Evolutionary conservation across 352 stramenopile species (phyloP).

Genomic region (Phytophthora fragariae): DNA sequence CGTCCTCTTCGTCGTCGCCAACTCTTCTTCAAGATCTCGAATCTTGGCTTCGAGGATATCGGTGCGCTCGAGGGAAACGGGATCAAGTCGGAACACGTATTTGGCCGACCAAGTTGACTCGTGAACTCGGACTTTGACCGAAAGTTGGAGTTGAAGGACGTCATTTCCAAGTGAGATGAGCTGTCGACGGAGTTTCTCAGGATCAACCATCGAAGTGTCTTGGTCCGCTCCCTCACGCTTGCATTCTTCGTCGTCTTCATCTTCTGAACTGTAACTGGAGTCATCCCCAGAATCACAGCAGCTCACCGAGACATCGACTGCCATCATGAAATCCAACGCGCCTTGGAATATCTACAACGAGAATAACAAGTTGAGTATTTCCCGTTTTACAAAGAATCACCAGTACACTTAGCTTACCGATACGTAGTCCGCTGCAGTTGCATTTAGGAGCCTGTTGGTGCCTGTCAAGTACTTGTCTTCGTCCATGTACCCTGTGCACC

Average conservation of each 20-base stretch:
- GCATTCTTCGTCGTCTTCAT: slow-evolving; percentile 3
- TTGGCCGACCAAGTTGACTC: slow-evolving; percentile 13
- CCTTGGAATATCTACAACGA: slow-evolving; percentile 7
- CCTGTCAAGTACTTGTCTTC: slow-evolving; percentile 19
- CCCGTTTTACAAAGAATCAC: neutral
- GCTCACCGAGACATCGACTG: neutral
- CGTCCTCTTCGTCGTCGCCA: neutral
- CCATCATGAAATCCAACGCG: slow-evolving; percentile 17
- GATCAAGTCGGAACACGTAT: neutral
- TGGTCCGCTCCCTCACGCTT: neutral
- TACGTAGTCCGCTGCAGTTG: slow-evolving; percentile 4
- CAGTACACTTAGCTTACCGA: slow-evolving; percentile 5
- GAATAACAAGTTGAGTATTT: neutral
- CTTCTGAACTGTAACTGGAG: neutral
- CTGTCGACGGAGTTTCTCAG: slow-evolving; percentile 9
- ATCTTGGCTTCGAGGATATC: slow-evolving; percentile 4
- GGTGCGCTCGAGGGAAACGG: slow-evolving; percentile 1
- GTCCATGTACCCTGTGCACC: slow-evolving; percentile 9
- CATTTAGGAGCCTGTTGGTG: slow-evolving; percentile 15
- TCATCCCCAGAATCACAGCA: neutral
- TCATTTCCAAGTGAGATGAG: slow-evolving; percentile 7
- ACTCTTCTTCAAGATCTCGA: neutral
- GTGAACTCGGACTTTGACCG: slow-evolving; percentile 10
- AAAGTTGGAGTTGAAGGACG: slow-evolving; percentile 6
- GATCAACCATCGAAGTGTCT: neutral